A percentile compares a stretch with the other conserved stretches of the same genome.
Evolutionary conservation across 306 rosid species (phyloP).

Genomic region (Spatholobus suberectus): DNA sequence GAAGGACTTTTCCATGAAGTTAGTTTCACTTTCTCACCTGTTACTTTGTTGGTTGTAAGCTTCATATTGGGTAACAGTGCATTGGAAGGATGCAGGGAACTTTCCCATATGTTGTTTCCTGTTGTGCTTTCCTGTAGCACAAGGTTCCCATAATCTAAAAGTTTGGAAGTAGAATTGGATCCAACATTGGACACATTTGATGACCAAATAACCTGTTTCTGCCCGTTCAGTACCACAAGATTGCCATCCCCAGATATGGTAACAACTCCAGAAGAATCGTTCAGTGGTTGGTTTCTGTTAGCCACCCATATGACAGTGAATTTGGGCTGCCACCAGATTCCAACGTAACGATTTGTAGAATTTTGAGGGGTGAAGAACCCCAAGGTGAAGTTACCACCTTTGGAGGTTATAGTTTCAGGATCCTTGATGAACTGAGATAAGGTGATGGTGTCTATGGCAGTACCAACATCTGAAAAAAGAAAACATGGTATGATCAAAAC

Average conservation of each 20-base stretch:
- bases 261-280: conserved; percentile 29
- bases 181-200: conserved; percentile 29
- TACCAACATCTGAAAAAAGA: background rate
- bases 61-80: conserved; percentile 27
- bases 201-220: conserved; percentile 44
- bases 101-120: conserved; percentile 42
- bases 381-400: background rate
- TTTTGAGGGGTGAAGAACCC: conserved; percentile 36
- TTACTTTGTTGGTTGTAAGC: conserved; percentile 23
- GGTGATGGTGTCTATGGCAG: background rate
- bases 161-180: conserved; percentile 30
- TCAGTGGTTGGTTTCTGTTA: conserved; percentile 39
- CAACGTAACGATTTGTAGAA: conserved; percentile 25
- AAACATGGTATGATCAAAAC: background rate
- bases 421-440: conserved; percentile 31
- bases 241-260: conserved; percentile 40
- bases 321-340: conserved; percentile 28
- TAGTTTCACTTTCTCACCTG: background rate
- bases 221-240: conserved; percentile 39
- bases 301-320: conserved; percentile 34
- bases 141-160: conserved; percentile 51
- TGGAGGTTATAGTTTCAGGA: conserved; percentile 24
- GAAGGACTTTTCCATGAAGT: conserved; percentile 48
- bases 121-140: conserved; percentile 27
- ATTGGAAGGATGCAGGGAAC: conserved; percentile 47